Base-by-base conservation (phyloP, 805 yeast genomes). In the Metschnikowia peoriensis region DNA sequence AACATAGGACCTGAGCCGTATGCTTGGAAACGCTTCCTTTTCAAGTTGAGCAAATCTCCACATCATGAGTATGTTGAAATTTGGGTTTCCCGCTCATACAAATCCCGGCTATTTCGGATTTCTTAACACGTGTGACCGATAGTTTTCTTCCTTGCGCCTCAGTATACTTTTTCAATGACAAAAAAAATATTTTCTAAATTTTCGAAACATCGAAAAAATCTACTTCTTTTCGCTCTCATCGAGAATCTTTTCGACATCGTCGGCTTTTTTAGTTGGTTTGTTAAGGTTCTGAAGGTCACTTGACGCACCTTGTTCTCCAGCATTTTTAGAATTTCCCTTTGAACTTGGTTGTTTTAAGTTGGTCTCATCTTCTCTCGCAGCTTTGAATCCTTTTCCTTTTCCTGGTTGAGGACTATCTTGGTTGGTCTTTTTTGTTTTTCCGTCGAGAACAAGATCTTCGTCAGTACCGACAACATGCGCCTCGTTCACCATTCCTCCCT, bases 401-500 rank as follows among this genome's bases (percentile, higher is more conserved):
- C 50, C 46, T 16, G 41, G 38, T 11, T 37, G 14, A 9, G 38
- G 46, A 11, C 42, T 34, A 7, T 41, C 50, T 22, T 41, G 42
- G 28, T 37, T 10, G n/a, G 28, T 17, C 46, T 48, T 55, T 44
- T 48, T 51, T 15, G 52, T 52, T 47, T 51, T 59, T 17, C 62
- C 62, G 35, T 55, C 62, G 7, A 59, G 48, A 34, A 57, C 50
- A 35, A 56, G 55, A n/a, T 53, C 75, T 51, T 70, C 76, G 54
- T 73, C 74, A 46, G 64, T 70, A 7, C 78, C 78, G 1, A 75
- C 79, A 1, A 73, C 52, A 16, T 73, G 72, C 1, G 72, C 78
- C 57, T 75, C 79, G 59, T 75, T 75, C 39, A 78, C 79, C 51
- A 73, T 64, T 1, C 79, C 79, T 12, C 79, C 79, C 58, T 71